Evolutionary conservation across 140 eudicot species (phyloP), one percentile per base, ranked within the genome.

Genomic region (Oenanthe javanica): DNA sequence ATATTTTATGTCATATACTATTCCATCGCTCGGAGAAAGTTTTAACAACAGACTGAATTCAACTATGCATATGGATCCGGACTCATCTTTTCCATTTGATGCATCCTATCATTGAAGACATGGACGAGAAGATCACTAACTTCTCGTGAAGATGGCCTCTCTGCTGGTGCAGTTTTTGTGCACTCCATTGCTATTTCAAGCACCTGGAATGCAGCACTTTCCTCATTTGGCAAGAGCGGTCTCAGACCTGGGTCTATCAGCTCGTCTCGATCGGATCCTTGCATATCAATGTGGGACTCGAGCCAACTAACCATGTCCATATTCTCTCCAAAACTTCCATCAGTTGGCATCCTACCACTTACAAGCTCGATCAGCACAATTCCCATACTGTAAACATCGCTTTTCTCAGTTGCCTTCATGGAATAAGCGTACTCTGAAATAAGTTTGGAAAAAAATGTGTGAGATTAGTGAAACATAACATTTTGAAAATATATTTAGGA

Each of bases 251-350:
- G 89, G 85, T 92, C 99, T 45, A 95, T 85, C 40, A 95, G 83
- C 74, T 84, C 92, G 10, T 94, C 96, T 2, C 83, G 81, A 0
- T 36, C 88, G 2, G 89, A 74, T 67, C 90, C 93, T 77, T 84
- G 86, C 89, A 79, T 87, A 84, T 90, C 92, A 45, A 85, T 80
- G 21, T 75, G 87, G 5, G 94, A 85, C 82, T 92, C 97, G 0
- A 89, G 90, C 98, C 98, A 94, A 74, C 97, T 87, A 70, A 94
- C 97, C 97, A 92, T 92, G 80, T 94, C 97, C 85, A 94, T 84
- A 64, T 89, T 87, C 80, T 83, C 91, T 16, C 98, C 98, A 50
- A 94, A 94, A 54, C 82, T 88, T 77, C 87, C 92, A 45, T 84
- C 95, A 19, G 97, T 94, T 3, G 98, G 98, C 96, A 89, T 80